phyloP scores from a whole-genome alignment of 805 yeast species.

The Jamesozyma gamospora region DNA sequence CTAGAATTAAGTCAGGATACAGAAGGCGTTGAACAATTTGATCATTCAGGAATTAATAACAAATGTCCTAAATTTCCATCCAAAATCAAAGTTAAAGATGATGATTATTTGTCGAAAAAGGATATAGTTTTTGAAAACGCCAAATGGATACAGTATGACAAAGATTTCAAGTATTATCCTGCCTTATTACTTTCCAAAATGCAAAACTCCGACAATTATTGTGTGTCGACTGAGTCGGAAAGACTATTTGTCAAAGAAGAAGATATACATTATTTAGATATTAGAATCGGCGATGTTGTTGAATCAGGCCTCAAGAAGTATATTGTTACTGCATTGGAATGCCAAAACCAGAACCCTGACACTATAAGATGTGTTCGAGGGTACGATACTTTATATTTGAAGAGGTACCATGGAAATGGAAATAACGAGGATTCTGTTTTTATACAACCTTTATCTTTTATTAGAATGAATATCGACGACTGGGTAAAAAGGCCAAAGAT shows the following conservation, averaged over 20 bases:
- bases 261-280: constrained; percentile 39
- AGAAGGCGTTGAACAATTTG: constrained; percentile 2
- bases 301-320: constrained; percentile 29
- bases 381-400: constrained; percentile 39
- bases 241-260: constrained; percentile 11
- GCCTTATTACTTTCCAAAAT: constrained; percentile 31
- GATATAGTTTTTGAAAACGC: constrained; percentile 29
- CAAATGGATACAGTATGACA: constrained; percentile 46
- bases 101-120: constrained; percentile 13
- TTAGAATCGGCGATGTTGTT: constrained; percentile 48
- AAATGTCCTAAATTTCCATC: constrained; percentile 1
- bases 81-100: constrained; percentile 6
- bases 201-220: not conserved
- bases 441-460: constrained; percentile 23
- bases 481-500: constrained; percentile 31
- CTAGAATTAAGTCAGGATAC: constrained; percentile 5
- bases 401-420: constrained; percentile 19
- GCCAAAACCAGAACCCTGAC: constrained; percentile 13
- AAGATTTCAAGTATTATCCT: constrained; percentile 38
- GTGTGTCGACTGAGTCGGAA: constrained; percentile 18
- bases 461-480: constrained; percentile 26
- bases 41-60: constrained; percentile 2
- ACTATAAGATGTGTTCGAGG: constrained; percentile 51
- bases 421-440: constrained; percentile 10
- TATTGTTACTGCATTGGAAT: constrained; percentile 39